A percentile compares a stretch with the other conserved stretches of the same genome.
These are phyloP conservation scores for Thermochaetoides thermophila DNA, from an alignment of 495 filamentous ascomycete species.

Conservation along the genomic window DNA sequence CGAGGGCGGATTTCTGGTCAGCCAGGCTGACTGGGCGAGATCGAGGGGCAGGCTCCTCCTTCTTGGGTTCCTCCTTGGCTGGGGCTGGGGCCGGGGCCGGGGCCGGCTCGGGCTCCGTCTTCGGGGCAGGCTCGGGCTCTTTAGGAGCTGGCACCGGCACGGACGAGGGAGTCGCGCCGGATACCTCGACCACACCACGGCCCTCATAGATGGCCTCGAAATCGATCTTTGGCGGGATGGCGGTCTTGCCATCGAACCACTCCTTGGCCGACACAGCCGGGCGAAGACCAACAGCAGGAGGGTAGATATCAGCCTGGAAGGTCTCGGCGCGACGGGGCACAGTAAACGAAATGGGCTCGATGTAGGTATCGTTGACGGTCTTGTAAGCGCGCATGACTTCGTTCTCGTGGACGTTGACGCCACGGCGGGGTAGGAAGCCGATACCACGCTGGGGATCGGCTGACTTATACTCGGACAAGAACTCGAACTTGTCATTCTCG, in stretches of 20 bases:
- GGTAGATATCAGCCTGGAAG: constrained; percentile 96
- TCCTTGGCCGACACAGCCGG: constrained; percentile 66
- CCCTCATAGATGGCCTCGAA: constrained; percentile 85
- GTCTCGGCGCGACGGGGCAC: constrained; percentile 89
- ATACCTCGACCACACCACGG: constrained; percentile 56
- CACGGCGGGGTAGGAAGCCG: constrained; percentile 88
- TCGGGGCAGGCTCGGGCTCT: constrained; percentile 32
- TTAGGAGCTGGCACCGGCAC: constrained; percentile 44
- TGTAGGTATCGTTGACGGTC: constrained; percentile 84
- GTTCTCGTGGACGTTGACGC: constrained; percentile 91
- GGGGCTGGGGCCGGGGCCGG: constrained; percentile 31
- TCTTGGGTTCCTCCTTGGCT: constrained; percentile 34
- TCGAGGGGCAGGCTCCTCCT: constrained; percentile 36
- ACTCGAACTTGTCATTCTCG: constrained; percentile 95
- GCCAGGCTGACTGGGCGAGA: constrained; percentile 46
- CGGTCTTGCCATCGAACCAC: constrained; percentile 77
- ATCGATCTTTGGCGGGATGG: constrained; percentile 76
- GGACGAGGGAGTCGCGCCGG: too few species aligned
- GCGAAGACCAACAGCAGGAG: constrained; percentile 60
- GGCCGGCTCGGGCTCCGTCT: constrained; percentile 26
- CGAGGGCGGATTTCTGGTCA: constrained; percentile 74
- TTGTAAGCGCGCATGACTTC: constrained; percentile 94
- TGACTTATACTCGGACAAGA: constrained; percentile 90
- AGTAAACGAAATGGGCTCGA: constrained; percentile 95
- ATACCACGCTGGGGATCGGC: constrained; percentile 84